Evolutionary conservation across 768 basidiomycete genomes (phyloP).

Genomic region (Serendipita vermifera): DNA sequence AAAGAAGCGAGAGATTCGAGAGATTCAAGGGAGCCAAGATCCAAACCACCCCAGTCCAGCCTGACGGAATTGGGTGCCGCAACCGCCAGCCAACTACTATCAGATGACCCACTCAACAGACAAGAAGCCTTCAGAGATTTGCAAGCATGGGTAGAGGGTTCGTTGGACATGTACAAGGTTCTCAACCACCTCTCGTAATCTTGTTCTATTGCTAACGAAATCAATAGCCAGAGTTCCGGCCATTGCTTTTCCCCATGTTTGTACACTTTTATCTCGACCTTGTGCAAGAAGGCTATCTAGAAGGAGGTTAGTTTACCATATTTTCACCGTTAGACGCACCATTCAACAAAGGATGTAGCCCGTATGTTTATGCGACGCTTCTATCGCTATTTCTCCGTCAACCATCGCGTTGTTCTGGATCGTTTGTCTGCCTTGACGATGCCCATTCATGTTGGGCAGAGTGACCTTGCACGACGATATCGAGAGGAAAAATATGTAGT

Average conservation of each 20-base stretch:
- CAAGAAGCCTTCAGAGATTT: slow-evolving; percentile 76
- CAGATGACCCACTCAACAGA: slow-evolving; percentile 70
- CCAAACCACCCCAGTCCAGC: neutral
- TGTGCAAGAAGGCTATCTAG: slow-evolving; percentile 77
- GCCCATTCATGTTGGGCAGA: slow-evolving; percentile 71
- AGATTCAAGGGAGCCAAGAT: too few relatives aligned
- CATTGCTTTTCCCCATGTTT: slow-evolving; percentile 90
- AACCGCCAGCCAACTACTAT: slow-evolving; percentile 70
- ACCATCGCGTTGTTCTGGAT: slow-evolving; percentile 57
- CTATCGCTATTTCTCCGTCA: slow-evolving; percentile 48
- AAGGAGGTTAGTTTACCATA: slow-evolving; percentile 52
- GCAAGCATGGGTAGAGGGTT: slow-evolving; percentile 81
- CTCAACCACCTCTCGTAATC: slow-evolving; percentile 22
- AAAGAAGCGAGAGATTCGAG: too few relatives aligned
- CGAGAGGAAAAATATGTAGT: slow-evolving; percentile 83
- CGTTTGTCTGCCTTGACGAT: slow-evolving; percentile 69
- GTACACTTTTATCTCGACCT: slow-evolving; percentile 95
- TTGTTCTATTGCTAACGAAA: slow-evolving; percentile 9
- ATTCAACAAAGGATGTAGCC: slow-evolving; percentile 32
- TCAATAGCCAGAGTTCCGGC: slow-evolving; percentile 77
- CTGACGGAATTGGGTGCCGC: slow-evolving; percentile 39
- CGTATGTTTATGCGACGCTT: slow-evolving; percentile 62
- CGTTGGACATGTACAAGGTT: slow-evolving; percentile 82
- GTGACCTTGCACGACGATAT: slow-evolving; percentile 72
- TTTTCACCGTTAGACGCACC: slow-evolving; percentile 4